Percentiles rank a stretch among this genome's conserved stretches.
Evolutionary conservation across 805 yeast genomes (phyloP).

Genomic region (Cephaloascus albidus): DNA sequence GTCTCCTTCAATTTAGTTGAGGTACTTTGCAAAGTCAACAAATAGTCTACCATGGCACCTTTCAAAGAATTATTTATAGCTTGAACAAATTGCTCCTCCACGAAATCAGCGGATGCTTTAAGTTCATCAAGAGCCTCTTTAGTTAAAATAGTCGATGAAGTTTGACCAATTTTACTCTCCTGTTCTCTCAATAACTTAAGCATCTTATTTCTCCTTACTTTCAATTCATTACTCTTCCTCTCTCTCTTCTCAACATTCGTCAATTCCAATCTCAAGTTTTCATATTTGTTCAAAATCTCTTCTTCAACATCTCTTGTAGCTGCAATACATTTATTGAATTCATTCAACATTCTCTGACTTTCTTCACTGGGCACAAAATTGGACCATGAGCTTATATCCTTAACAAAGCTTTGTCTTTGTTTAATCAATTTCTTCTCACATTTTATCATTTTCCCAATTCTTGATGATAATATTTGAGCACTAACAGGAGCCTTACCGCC

Average conservation of each 20-base stretch:
- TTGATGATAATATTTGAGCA: constrained; percentile 18
- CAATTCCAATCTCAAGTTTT: constrained; percentile 31
- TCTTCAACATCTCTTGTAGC: constrained; percentile 25
- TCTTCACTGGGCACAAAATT: constrained; percentile 26
- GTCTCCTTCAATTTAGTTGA: constrained; percentile 16
- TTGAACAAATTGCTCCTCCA: constrained; percentile 39
- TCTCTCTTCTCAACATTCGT: constrained; percentile 41
- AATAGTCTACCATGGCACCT: constrained; percentile 35
- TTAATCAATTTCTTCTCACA: constrained; percentile 24
- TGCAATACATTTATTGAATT: constrained; percentile 27
- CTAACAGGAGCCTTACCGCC: constrained; percentile 9
- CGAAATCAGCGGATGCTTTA: constrained; percentile 39
- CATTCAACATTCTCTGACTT: constrained; percentile 25
- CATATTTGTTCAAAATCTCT: constrained; percentile 30
- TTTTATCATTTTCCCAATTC: constrained; percentile 25
- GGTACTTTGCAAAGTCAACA: constrained; percentile 17
- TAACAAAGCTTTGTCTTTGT: constrained; percentile 25
- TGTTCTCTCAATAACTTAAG: constrained; percentile 27
- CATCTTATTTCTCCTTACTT: constrained; percentile 23
- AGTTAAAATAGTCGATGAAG: constrained; percentile 30
- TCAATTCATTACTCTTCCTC: constrained; percentile 30
- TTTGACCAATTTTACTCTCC: constrained; percentile 37
- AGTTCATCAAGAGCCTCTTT: constrained; percentile 45
- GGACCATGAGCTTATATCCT: constrained; percentile 34
- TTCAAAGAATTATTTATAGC: constrained; percentile 36